Conservation (phyloP, 2,329 filamentous ascomycete genomes). For the Fusarium tuaranense region DNA sequence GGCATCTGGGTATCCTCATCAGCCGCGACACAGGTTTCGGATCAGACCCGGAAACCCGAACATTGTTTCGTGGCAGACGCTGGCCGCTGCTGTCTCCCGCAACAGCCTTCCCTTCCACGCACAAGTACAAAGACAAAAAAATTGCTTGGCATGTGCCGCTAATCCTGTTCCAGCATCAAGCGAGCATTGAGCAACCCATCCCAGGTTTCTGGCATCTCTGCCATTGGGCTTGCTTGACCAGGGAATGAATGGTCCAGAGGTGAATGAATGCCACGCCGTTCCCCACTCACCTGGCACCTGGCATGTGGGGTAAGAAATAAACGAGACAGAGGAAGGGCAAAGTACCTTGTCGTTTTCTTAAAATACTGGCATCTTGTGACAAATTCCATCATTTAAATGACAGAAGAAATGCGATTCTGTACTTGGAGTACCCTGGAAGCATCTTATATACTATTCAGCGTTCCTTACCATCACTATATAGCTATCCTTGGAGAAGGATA, state of each 20-base stretch:
- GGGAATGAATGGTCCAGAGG: conserved; percentile 4
- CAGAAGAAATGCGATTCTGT: neutral
- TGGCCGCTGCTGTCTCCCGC: conserved; percentile 8
- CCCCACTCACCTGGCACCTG: conserved; percentile 19
- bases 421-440: neutral
- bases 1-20: neutral
- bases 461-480: neutral
- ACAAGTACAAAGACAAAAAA: conserved; percentile 24
- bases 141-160: conserved; percentile 32
- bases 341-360: neutral
- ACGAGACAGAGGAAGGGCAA: neutral
- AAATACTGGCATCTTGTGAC: neutral
- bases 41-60: neutral
- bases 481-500: neutral
- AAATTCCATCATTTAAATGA: neutral
- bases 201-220: conserved; percentile 30
- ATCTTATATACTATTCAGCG: neutral
- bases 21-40: neutral
- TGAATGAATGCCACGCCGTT: conserved; percentile 2
- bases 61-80: conserved; percentile 14
- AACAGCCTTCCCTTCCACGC: conserved; percentile 7
- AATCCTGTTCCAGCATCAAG: conserved; percentile 20
- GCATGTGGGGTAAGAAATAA: neutral
- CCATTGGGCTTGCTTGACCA: neutral
- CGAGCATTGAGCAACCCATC: conserved; percentile 13